These are phyloP conservation scores for Tuctoria greenei DNA, from an alignment of 176 grass and related monocot species.

Conservation along the genomic window DNA sequence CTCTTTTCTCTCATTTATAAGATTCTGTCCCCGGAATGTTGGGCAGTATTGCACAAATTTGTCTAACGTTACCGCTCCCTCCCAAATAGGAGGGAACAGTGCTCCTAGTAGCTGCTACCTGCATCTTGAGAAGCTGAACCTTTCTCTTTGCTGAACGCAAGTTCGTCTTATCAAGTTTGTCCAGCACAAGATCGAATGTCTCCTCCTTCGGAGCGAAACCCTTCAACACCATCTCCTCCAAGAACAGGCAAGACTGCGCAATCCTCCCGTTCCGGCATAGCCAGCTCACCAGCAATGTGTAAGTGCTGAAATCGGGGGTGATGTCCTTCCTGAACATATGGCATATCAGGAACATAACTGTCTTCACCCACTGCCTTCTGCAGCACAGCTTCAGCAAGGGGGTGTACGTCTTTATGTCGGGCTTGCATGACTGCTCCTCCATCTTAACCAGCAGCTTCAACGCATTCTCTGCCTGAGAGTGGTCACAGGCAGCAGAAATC, in stretches of 20 bases:
- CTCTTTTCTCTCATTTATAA: not conserved
- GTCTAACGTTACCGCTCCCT: not conserved
- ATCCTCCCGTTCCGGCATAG: slow-evolving; percentile 68
- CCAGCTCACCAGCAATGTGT: slow-evolving; percentile 63
- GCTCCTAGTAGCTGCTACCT: slow-evolving; percentile 36
- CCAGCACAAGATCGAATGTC: slow-evolving; percentile 60
- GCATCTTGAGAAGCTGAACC: slow-evolving; percentile 45
- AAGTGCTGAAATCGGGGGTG: slow-evolving; percentile 68
- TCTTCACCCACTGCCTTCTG: slow-evolving; percentile 66
- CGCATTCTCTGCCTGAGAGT: slow-evolving; percentile 59
- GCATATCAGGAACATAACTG: slow-evolving; percentile 60
- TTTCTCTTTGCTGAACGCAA: slow-evolving; percentile 52
- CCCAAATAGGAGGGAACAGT: slow-evolving; percentile 1
- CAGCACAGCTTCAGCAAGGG: slow-evolving; percentile 84
- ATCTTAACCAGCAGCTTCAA: slow-evolving; percentile 67
- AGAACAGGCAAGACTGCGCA: slow-evolving; percentile 60
- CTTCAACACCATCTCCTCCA: slow-evolving; percentile 78
- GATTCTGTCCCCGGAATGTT: slow-evolving; percentile 11
- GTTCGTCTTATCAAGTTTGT: slow-evolving; percentile 57
- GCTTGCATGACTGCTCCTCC: slow-evolving; percentile 66
- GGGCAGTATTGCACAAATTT: not conserved
- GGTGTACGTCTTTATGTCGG: slow-evolving; percentile 65
- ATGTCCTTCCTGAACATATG: slow-evolving; percentile 82
- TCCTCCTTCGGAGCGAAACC: slow-evolving; percentile 66
- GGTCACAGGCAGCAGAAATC: slow-evolving; percentile 72